Base-by-base conservation (phyloP, 225 moss, liverwort and hornwort species). In the Bryoerythrophyllum caledonicum region DNA sequence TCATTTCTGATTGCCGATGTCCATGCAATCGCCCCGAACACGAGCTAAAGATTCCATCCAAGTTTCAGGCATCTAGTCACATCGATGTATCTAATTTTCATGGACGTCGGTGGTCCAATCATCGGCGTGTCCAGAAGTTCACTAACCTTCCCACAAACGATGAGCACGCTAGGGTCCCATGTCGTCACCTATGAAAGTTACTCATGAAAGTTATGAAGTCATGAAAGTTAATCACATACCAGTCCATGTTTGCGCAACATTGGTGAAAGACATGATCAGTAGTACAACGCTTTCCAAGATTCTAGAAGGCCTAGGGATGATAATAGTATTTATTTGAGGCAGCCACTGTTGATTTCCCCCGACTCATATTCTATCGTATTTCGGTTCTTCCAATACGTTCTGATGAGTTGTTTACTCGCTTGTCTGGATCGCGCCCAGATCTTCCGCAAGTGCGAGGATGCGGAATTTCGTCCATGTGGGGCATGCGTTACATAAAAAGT, bases 381-480 rank as follows among this genome's bases (percentile, higher is more conserved):
- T 1, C 1, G 4, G 2, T 49, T 49, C 6, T 6, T 6, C 48
- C 48, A 15, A 4, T 15, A 15, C 13, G n/a, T n/a, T n/a, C n/a
- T n/a, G 4, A n/a, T 15, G 4, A 28, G 12, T 19, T 15, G 13
- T 67, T 58, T 32, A 8, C 7, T 15, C 27, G 6, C 13, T 32
- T 58, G 26, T 41, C 51, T 28, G 41, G 74, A 82, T 78, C 64
- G 20, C 40, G 26, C 24, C 58, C 23, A 19, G 64, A 74, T 74
- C 65, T 69, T 51, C 37, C 14, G 65, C 32, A 24, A 40, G 41
- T 2, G 74, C 10, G 49, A 37, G 74, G n/a, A 78, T 78, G 82
- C 65, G 70, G 74, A 78, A 82, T 78, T 65, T 78, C 59, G 74
- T 74, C 51, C 41, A 51, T 51, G 69, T 38, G 38, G 73, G 23